Percentiles rank a stretch among this genome's conserved stretches.
These are phyloP conservation scores for Nepenthes gracilis DNA, from an alignment of 148 eudicot species.

Conservation along the genomic window DNA sequence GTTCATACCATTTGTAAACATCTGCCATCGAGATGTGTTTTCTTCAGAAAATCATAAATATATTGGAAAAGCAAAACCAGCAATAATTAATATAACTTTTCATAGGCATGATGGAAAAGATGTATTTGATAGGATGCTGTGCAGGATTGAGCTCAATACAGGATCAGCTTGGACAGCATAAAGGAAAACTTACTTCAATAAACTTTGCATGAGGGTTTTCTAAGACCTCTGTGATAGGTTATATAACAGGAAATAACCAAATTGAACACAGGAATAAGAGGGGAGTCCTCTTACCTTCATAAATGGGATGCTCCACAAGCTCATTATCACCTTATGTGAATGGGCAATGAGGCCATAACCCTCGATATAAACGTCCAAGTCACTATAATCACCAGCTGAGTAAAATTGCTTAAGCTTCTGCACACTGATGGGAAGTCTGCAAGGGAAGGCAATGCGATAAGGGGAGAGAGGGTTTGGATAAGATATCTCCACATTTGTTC, in stretches of 20 bases:
- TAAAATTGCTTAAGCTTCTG: conserved; percentile 33
- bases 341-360: conserved; percentile 40
- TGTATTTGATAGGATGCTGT: too few relatives aligned
- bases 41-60: neutral
- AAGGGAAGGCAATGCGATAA: conserved; percentile 38
- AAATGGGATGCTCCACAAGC: conserved; percentile 84
- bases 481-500: conserved; percentile 67
- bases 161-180: too few relatives aligned
- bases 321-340: conserved; percentile 68
- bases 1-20: conserved; percentile 96
- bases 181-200: neutral
- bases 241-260: neutral
- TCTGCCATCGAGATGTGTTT: conserved; percentile 37
- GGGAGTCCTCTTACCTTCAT: conserved; percentile 45
- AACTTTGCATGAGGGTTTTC: neutral
- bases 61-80: neutral
- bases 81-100: neutral
- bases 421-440: conserved; percentile 45
- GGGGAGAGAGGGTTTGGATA: conserved; percentile 47
- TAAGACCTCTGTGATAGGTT: too few relatives aligned
- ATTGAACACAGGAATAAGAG: conserved; percentile 2
- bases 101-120: too few relatives aligned
- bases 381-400: conserved; percentile 44
- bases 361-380: conserved; percentile 51
- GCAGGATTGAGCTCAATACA: too few relatives aligned